Evolutionary conservation across 208 protist species (phyloP), one percentile per base, ranked within the genome.

Genomic region (Balamuthia mandrillaris): DNA sequence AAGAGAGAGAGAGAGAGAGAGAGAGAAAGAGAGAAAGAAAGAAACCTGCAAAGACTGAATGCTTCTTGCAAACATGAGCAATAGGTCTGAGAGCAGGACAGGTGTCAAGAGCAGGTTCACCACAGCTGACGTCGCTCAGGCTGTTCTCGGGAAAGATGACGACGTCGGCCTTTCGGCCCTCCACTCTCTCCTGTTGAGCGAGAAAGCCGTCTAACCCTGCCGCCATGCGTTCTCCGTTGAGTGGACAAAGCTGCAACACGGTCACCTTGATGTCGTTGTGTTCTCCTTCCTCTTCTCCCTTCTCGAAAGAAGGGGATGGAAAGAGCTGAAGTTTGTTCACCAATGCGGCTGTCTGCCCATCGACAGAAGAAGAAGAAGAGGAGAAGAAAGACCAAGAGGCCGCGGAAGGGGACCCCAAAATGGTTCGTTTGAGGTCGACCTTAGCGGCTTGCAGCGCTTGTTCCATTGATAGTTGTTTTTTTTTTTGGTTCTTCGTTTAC

Each of bases 61-160:
- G 31, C 56, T 78, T 12, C n/a, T 56, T 3, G 21, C 39, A 16
- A 37, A 4, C 1, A 58, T 47, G 12, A 35, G 45, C 68, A 58
- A 47, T 2, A 0, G 41, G 42, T 0, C 14, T 0, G 27, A 41
- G 18, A 65, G 58, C 18, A 16, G 7, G 18, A 65, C 0, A 2
- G 16, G 1, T 21, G 0, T n/a, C 14, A 33, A 4, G 21, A 27
- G n/a, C 31, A 45, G 21, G 41, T 41, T 14, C 1, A 54, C 14
- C 14, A 5, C 18, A 0, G 42, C n/a, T 9, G 37, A 54, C 21
- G 47, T 54, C 68, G 4, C 44, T 27, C 0, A 78, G 68, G 45
- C 68, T 58, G 68, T 78, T 78, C 68, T 78, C 68, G 27, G 68
- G 68, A 12, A 78, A 47, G 45, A 78, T 9, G 68, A 78, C 18